A percentile compares a stretch with the other conserved stretches of the same genome.
Conservation (phyloP, 306 rosid species). For the Quercus variabilis region DNA sequence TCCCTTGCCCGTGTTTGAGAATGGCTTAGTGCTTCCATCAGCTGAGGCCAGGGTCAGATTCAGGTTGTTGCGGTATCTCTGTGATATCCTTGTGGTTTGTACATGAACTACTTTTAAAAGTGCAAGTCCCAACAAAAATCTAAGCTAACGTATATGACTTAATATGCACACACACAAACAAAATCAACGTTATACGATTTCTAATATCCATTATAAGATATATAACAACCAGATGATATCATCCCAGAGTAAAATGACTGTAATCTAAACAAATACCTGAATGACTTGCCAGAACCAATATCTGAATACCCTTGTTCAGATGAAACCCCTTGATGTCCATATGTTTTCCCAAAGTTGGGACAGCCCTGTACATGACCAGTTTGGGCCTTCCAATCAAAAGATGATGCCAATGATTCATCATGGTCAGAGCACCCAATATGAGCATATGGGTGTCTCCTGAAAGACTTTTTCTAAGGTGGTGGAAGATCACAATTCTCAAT, state of each 20-base stretch:
- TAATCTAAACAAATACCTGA: constrained; percentile 43
- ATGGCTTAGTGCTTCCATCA: constrained; percentile 71
- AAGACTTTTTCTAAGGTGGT: constrained; percentile 67
- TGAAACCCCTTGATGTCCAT: constrained; percentile 14
- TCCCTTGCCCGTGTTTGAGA: constrained; percentile 94
- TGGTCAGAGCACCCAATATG: constrained; percentile 10
- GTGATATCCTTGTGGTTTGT: constrained; percentile 19
- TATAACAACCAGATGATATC: background rate
- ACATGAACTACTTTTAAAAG: constrained; percentile 20
- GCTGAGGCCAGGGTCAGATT: constrained; percentile 43
- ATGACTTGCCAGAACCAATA: constrained; percentile 30
- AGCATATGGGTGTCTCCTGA: constrained; percentile 39
- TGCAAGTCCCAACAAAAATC: constrained; percentile 7
- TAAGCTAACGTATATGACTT: background rate
- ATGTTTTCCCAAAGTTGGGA: constrained; percentile 24
- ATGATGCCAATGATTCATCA: constrained; percentile 23
- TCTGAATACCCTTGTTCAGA: constrained; percentile 17
- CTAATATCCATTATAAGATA: background rate
- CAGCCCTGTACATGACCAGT: constrained; percentile 15
- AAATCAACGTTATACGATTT: background rate
- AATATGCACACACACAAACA: background rate
- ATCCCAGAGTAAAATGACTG: background rate
- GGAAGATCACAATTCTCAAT: constrained; percentile 93
- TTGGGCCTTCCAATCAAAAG: constrained; percentile 32
- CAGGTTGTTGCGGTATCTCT: constrained; percentile 29